Conservation (phyloP, 495 filamentous ascomycete genomes). For the Hyaloscypha bicolor region DNA sequence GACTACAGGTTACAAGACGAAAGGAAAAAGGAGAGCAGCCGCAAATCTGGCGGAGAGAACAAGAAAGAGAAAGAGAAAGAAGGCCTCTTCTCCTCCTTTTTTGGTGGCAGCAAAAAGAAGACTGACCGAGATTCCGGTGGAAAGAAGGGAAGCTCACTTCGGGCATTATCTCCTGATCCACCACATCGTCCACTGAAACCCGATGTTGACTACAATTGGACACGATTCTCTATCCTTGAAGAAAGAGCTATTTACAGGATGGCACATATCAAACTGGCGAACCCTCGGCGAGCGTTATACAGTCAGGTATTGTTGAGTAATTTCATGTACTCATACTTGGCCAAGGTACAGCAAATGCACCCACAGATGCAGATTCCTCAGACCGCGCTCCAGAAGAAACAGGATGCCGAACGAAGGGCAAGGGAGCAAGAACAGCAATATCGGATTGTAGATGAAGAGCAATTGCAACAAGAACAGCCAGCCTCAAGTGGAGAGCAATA, state of each 20-base stretch:
- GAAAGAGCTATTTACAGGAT: slow-evolving; percentile 98
- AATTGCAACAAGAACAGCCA: slow-evolving; percentile 41
- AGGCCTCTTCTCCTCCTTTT: slow-evolving; percentile 85
- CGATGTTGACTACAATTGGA: slow-evolving; percentile 95
- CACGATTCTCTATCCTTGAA: slow-evolving; percentile 91
- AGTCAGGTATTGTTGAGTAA: slow-evolving; percentile 98
- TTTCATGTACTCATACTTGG: slow-evolving; percentile 99
- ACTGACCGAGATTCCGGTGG: slow-evolving; percentile 62
- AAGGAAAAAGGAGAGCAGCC: slow-evolving; percentile 74
- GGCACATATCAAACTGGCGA: slow-evolving; percentile 98
- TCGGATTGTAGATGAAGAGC: slow-evolving; percentile 37
- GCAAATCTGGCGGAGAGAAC: slow-evolving; percentile 68
- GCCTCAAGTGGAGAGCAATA: slow-evolving; percentile 41
- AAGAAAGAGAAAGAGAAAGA: slow-evolving; percentile 93
- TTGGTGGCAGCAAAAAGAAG: slow-evolving; percentile 85
- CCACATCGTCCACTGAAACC: slow-evolving; percentile 70
- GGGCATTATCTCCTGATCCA: slow-evolving; percentile 80
- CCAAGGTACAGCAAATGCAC: slow-evolving; percentile 98
- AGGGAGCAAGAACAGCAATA: slow-evolving; percentile 62
- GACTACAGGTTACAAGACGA: slow-evolving; percentile 79
- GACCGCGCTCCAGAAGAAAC: slow-evolving; percentile 63
- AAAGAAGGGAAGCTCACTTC: slow-evolving; percentile 73
- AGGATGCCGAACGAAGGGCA: slow-evolving; percentile 63
- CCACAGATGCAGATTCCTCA: slow-evolving; percentile 82
- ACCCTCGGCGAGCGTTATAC: slow-evolving; percentile 87